Evolutionary conservation across 164 flowering plant genomes (phyloP).

Genomic region (Magnolia kwangsiensis): DNA sequence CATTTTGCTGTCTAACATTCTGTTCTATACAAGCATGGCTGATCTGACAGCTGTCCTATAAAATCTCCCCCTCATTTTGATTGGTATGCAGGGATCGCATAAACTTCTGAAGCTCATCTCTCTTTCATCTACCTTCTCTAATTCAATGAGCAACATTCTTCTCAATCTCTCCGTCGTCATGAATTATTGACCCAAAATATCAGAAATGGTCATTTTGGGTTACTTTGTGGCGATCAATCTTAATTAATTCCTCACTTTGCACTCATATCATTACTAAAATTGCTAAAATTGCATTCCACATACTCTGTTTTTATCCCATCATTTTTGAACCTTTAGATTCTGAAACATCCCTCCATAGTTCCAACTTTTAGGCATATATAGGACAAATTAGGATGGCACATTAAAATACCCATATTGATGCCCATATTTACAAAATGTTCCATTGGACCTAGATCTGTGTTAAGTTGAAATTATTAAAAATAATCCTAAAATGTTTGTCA

Average conservation of each 20-base stretch:
- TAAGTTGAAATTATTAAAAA: neutral
- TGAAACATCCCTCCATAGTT: no score
- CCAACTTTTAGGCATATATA: no score
- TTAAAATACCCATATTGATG: neutral
- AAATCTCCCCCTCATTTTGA: neutral
- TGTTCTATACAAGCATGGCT: neutral
- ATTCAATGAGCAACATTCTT: neutral
- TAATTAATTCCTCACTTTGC: no score
- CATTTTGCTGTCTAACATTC: neutral
- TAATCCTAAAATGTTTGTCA: neutral
- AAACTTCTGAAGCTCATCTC: neutral
- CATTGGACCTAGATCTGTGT: neutral
- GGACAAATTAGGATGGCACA: no score
- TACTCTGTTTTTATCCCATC: neutral
- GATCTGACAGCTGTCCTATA: neutral
- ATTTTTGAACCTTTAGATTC: no score
- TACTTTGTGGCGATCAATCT: no score
- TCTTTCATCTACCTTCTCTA: neutral
- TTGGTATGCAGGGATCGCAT: neutral
- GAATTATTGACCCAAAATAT: no score
- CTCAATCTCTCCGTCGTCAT: no score
- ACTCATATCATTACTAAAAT: no score
- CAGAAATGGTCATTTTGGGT: no score
- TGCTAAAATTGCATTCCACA: no score
- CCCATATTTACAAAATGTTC: neutral